Conservation (phyloP, 306 rosid genomes). For the Sindora glabra region DNA sequence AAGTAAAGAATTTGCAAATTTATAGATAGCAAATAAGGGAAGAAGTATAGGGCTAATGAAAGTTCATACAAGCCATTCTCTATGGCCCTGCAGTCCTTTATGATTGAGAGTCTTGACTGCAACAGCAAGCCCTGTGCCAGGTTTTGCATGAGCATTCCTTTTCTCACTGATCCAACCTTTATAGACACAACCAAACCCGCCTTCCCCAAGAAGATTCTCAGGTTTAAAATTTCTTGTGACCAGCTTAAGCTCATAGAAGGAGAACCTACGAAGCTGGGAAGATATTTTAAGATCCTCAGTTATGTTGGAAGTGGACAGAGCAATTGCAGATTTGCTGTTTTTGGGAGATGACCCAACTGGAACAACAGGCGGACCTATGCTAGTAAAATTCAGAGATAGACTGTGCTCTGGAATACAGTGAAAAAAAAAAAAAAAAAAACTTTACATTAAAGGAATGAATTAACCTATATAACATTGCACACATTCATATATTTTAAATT, state of each 20-base stretch:
- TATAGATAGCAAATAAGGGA: neutral
- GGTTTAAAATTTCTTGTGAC: conserved; percentile 40
- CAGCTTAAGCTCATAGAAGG: conserved; percentile 33
- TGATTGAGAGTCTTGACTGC: conserved; percentile 57
- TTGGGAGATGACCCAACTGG: conserved; percentile 21
- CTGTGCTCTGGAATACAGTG: conserved; percentile 20
- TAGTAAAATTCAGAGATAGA: conserved; percentile 15
- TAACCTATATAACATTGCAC: neutral
- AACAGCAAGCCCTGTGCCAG: conserved; percentile 35
- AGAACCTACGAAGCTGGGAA: conserved; percentile 35
- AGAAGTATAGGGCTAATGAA: neutral
- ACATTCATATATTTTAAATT: neutral
- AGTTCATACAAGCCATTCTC: conserved; percentile 56
- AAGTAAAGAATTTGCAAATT: neutral
- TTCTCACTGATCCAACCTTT: conserved; percentile 44
- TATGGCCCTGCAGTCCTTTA: conserved; percentile 48
- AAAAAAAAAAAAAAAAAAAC: neutral
- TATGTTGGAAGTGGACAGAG: conserved; percentile 20
- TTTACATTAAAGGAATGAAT: too few relatives aligned
- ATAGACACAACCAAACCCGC: conserved; percentile 54
- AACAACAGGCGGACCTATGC: conserved; percentile 14
- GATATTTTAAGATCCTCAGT: conserved; percentile 32
- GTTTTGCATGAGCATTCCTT: conserved; percentile 26
- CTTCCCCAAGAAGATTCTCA: conserved; percentile 40
- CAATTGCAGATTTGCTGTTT: conserved; percentile 26